phyloP scores from a whole-genome alignment of 345 rosid species.

The Murraya koenigii region DNA sequence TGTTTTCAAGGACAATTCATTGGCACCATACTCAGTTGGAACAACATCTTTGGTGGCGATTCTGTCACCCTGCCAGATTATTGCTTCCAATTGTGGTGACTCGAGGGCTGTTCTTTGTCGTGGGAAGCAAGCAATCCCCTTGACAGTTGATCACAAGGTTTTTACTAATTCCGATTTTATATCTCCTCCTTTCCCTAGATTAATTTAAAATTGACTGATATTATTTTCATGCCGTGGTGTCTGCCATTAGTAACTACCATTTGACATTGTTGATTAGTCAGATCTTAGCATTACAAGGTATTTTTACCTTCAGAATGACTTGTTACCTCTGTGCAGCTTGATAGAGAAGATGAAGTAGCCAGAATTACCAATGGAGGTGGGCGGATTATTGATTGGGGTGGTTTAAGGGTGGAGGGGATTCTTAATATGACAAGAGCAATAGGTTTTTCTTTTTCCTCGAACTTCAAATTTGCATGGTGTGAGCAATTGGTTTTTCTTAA shows the following conservation, averaged over 20 bases:
- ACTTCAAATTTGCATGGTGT: not conserved
- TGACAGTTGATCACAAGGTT: constrained; percentile 22
- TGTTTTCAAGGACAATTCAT: constrained; percentile 1
- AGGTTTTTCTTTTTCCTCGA: constrained; percentile 9
- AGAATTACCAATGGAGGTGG: constrained; percentile 13
- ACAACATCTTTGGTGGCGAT: constrained; percentile 13
- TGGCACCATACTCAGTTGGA: constrained; percentile 11
- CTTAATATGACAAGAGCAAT: constrained; percentile 22
- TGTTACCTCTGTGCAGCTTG: constrained; percentile 3
- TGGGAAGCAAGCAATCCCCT: constrained; percentile 18
- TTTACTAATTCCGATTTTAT: not conserved
- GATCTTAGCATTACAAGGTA: not conserved
- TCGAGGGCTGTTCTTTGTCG: constrained; percentile 16
- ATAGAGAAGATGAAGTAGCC: constrained; percentile 11
- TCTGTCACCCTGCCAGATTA: constrained; percentile 19
- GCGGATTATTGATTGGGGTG: not conserved
- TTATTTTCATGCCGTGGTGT: not conserved
- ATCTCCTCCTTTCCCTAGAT: not conserved
- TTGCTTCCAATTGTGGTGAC: constrained; percentile 20
- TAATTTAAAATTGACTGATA: not conserved
- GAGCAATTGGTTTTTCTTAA: not conserved
- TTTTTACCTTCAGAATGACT: not conserved
- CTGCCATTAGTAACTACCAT: not conserved
- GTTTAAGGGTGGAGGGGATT: constrained; percentile 20
- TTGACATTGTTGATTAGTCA: not conserved